Evolutionary conservation across 2,329 filamentous ascomycete species (phyloP), one percentile per base, ranked within the genome.

Genomic region (Calonectria naviculata): DNA sequence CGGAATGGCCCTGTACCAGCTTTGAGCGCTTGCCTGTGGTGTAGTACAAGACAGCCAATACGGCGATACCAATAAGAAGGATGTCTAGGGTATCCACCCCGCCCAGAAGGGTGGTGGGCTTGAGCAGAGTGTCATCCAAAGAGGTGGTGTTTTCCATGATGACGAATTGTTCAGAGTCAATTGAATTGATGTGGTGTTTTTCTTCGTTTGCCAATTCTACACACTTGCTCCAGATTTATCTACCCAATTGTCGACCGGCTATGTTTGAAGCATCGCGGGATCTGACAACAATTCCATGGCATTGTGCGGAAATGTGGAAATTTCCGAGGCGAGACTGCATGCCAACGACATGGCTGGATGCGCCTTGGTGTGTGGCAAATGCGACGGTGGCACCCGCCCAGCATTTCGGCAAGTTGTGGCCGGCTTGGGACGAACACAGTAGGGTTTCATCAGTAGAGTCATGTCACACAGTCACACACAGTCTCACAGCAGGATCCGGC

Each of bases 61-160:
- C 28, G 21, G 52, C 28, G 13, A 47, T 24, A 6, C 47, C 34
- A 34, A 68, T 56, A 10, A 64, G 29, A n/a, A 42, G 21, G 9
- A 63, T 3, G 46, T 68, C 58, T n/a, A 68, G 58, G 46, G 58
- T 46, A 58, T 46, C 58, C 46, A 68, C 21, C 17, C 31, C 66
- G 15, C 38, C 26, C 19, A 68, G 49, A 3, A 64, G 26, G 5
- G 41, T n/a, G 29, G 66, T n/a, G 29, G 66, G 60, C 24, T 49
- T 21, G 24, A 58, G 31, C 1, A 58, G 26, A 44, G 31, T 13
- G 3, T 49, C 42, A 26, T 64, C 38, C 19, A 68, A 5, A 17
- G 41, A 34, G 24, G 49, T 41, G 38, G 52, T 58, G 36, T 36
- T 15, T 38, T 65, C 49, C 42, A 60, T 65, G 41, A 17, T 28